Evolutionary conservation across 2,329 filamentous ascomycete genomes (phyloP), one percentile per base, ranked within the genome.

Genomic region (Verticillium nonalfalfae): DNA sequence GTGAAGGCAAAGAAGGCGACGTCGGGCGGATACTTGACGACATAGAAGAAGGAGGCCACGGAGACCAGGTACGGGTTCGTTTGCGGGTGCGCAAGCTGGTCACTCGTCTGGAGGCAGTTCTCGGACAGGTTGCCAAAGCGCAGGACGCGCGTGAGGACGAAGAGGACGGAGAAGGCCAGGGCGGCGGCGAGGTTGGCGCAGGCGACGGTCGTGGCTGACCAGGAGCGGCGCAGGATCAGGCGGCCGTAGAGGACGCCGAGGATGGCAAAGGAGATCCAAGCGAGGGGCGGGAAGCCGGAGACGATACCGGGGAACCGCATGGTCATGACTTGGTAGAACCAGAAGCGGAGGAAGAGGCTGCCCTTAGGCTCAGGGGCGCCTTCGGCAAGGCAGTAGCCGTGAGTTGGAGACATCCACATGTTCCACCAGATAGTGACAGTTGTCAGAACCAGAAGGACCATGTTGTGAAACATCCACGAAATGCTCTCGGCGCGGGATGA

Each of bases 11-110:
- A 78, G 62, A 78, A 80, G 3, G 77, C 77, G 4, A 80, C 70
- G 63, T 81, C 79, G 4, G 79, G 79, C 0, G 79, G 78, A 57
- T 80, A 80, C 66, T 80, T 80, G 64, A 75, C 68, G 54, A 79
- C 65, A 70, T 79, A 81, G 67, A 81, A 78, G 69, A 81, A 81
- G 6, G 78, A 74, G 33, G 68, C 66, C 1, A 68, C 66, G 0
- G 78, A 79, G 4, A 66, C 71, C 15, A 81, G 72, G 56, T 79
- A 80, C 2, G 72, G 77, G 63, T 81, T 80, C 13, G 57, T 60
- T 9, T 11, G 5, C 7, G 45, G 45, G 45, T 50, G 45, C 5
- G 54, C 3, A 3, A 64, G 60, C 0, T 73, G 70, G 18, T 69
- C 67, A 11, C 60, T 61, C 9, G 62, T 58, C 21, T 79, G 74